Base-by-base conservation (phyloP, 2,329 filamentous ascomycete genomes). In the Fusarium caatingaense region DNA sequence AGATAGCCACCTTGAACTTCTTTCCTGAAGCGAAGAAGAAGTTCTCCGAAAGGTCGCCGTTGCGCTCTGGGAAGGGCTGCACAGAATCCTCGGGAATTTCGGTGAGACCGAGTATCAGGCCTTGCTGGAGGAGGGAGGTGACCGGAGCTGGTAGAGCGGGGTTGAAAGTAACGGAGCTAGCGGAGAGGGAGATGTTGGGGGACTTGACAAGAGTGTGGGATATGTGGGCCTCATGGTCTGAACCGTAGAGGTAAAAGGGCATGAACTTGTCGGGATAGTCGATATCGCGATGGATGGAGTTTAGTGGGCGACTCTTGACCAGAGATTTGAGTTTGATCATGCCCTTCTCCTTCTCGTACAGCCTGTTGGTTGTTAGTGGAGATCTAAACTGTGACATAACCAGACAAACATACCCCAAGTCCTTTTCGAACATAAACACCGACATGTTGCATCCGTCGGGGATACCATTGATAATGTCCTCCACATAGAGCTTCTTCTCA, bases 211-310 rank as follows among this genome's bases (percentile, higher is more conserved):
- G 79, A 44, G 83, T 76, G 62, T 85, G 83, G n/a, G 82, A 78
- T 37, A 84, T 82, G 57, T 84, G 78, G 2, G 69, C 56, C 42
- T 82, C 77, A 1, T 73, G 45, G 4, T 71, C 69, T 70, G 56
- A 76, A 10, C 82, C 81, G 60, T 84, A 84, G n/a, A 84, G 75
- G 32, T 83, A 84, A 56, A 84, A 84, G 0, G 82, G 82, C 78
- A 81, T 82, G 66, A 74, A 78, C 1, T 72, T 67, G 0, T 58
- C 15, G 0, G 82, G 83, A 21, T 83, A 84, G 1, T 73, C 55
- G 2, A 63, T 51, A 8, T 80, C 77, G 1, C 79, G 80, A 41
- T 76, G 74, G 6, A 72, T 72, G 3, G 78, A 78, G 66, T 79
- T 80, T 1, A 83, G 72, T 0, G 80, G 78, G 6, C 80, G 78